These are phyloP conservation scores for Podaxis sp. DNA, from an alignment of 768 basidiomycete genomes.

Conservation along the genomic window DNA sequence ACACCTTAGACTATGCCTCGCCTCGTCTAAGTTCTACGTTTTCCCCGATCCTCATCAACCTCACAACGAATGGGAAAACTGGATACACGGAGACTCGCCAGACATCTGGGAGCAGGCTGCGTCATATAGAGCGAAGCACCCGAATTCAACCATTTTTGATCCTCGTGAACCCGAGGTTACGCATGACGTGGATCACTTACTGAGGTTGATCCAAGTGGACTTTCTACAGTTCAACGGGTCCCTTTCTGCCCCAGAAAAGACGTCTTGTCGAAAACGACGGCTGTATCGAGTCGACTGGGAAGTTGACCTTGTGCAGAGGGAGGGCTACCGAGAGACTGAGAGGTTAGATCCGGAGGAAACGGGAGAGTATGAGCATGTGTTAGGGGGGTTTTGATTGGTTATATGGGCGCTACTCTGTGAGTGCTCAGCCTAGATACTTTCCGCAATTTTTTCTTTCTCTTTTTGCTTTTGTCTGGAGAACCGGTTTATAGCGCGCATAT, in stretches of 20 bases:
- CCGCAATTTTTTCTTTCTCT: background rate
- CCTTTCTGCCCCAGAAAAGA: background rate
- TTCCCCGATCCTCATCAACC: conserved; percentile 8
- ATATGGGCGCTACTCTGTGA: background rate
- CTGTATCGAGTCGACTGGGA: conserved; percentile 9
- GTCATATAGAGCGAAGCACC: background rate
- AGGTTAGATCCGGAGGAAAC: conserved; percentile 13
- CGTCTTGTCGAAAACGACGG: background rate
- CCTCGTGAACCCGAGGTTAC: background rate
- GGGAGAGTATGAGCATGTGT: conserved; percentile 14
- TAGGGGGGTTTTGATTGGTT: conserved; percentile 1
- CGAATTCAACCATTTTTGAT: conserved; percentile 10
- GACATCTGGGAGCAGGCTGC: conserved; percentile 8
- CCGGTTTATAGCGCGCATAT: background rate
- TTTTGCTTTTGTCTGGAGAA: background rate
- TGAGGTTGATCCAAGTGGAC: conserved; percentile 1
- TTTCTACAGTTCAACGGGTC: background rate
- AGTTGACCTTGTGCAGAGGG: conserved; percentile 13
- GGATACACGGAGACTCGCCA: background rate
- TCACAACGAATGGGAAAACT: conserved; percentile 5
- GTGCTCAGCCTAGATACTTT: background rate
- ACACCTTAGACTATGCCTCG: conserved; percentile 1
- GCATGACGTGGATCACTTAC: background rate
- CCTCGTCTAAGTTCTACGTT: conserved; percentile 7
- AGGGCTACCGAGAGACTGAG: conserved; percentile 9